Conservation (phyloP, 495 filamentous ascomycete species). For the Aspergillus carlsbadensis region DNA sequence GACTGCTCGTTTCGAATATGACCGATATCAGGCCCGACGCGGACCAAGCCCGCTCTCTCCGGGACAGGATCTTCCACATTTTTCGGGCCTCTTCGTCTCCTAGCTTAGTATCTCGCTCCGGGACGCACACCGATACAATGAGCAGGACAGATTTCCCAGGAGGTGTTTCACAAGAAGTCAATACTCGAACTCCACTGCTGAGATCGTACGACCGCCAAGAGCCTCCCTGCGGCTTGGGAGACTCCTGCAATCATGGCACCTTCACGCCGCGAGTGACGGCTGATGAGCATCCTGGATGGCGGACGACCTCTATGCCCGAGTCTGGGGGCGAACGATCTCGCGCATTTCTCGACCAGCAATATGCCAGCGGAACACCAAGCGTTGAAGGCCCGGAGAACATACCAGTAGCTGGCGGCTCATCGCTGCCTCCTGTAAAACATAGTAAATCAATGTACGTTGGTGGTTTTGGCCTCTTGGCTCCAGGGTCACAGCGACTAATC, state of each 20-base stretch:
- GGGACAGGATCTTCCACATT: constrained; percentile 36
- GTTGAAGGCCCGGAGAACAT: constrained; percentile 33
- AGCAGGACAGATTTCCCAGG: constrained; percentile 4
- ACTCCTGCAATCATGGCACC: constrained; percentile 70
- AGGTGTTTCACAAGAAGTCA: constrained; percentile 11
- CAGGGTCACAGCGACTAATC: background rate
- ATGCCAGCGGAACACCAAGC: constrained; percentile 19
- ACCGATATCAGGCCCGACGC: constrained; percentile 30
- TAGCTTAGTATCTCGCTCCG: background rate
- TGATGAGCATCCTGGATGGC: constrained; percentile 44
- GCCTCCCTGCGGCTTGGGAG: constrained; percentile 39
- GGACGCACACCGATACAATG: constrained; percentile 5
- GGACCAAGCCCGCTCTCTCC: constrained; percentile 32
- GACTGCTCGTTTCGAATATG: constrained; percentile 19
- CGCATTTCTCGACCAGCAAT: constrained; percentile 5
- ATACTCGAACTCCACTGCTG: constrained; percentile 37
- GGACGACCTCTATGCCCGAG: constrained; percentile 21
- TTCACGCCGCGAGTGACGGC: constrained; percentile 67
- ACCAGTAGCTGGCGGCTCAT: constrained; percentile 33
- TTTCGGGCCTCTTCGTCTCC: constrained; percentile 28
- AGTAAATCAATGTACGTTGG: constrained; percentile 36
- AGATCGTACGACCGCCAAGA: constrained; percentile 37
- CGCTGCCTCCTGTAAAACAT: constrained; percentile 29
- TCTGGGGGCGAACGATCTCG: constrained; percentile 9
- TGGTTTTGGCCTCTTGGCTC: background rate